phyloP scores from a whole-genome alignment of 495 filamentous ascomycete genomes.

The Aspergillus indologenus region DNA sequence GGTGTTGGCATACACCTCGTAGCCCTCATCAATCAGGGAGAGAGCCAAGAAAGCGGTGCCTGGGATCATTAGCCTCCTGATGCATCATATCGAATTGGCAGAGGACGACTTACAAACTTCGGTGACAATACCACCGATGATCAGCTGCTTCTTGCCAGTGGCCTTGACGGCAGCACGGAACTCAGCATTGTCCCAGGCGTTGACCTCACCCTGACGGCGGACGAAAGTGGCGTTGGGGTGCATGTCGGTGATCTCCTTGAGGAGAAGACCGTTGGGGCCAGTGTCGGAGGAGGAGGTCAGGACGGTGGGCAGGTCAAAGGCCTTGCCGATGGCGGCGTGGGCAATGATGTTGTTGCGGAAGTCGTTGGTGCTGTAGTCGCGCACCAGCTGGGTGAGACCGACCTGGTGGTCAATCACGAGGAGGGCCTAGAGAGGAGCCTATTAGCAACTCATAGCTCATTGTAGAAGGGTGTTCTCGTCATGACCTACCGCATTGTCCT shows the following conservation, averaged over 20 bases:
- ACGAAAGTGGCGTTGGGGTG: conserved; percentile 66
- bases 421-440: conserved; percentile 46
- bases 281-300: conserved; percentile 65
- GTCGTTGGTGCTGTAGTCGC: conserved; percentile 60
- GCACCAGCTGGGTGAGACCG: conserved; percentile 62
- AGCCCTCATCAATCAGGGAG: conserved; percentile 67
- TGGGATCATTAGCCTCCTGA: conserved; percentile 15
- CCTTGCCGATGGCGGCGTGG: conserved; percentile 61
- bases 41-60: conserved; percentile 70
- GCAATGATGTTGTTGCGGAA: conserved; percentile 68
- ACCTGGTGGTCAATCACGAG: conserved; percentile 71
- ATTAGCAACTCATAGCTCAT: no score
- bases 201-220: conserved; percentile 68
- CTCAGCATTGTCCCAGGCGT: conserved; percentile 76
- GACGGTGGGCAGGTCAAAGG: conserved; percentile 68
- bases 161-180: conserved; percentile 65
- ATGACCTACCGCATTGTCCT: conserved; percentile 50
- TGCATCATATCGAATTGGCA: background rate
- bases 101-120: conserved; percentile 60
- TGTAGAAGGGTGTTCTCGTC: background rate
- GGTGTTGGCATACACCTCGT: conserved; percentile 73
- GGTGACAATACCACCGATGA: conserved; percentile 70
- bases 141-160: conserved; percentile 65
- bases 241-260: conserved; percentile 66
- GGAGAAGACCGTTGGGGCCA: conserved; percentile 63